phyloP scores from a whole-genome alignment of 352 stramenopile genomes.

The Phytophthora tentaculata region DNA sequence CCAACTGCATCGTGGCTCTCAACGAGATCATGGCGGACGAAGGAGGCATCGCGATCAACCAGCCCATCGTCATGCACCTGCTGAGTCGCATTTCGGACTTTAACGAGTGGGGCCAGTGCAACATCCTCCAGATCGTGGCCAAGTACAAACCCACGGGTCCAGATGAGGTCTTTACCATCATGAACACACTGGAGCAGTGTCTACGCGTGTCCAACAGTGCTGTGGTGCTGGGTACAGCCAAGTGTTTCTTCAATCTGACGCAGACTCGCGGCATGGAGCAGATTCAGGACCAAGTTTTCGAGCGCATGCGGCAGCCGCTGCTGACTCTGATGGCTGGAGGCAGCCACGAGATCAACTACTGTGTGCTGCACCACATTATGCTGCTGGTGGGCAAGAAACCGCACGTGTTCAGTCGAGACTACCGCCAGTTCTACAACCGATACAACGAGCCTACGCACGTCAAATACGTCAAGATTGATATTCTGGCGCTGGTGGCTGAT shows the following conservation, averaged over 20 bases:
- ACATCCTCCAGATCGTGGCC: slow-evolving; percentile 95
- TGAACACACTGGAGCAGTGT: slow-evolving; percentile 97
- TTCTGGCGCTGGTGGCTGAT: slow-evolving; percentile 96
- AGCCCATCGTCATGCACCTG: slow-evolving; percentile 97
- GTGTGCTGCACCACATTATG: slow-evolving; percentile 97
- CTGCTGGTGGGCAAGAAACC: slow-evolving; percentile 95
- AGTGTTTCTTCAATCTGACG: slow-evolving; percentile 98
- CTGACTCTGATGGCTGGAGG: slow-evolving; percentile 97
- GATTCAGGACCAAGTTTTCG: slow-evolving; percentile 89
- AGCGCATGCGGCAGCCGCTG: slow-evolving; percentile 95
- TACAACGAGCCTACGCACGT: slow-evolving; percentile 99
- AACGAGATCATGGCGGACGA: slow-evolving; percentile 98
- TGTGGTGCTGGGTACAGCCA: slow-evolving; percentile 96
- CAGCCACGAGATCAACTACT: slow-evolving; percentile 94
- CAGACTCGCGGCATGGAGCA: slow-evolving; percentile 84
- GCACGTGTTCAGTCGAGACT: slow-evolving; percentile 97
- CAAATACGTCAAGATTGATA: slow-evolving; percentile 98
- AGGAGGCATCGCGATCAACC: slow-evolving; percentile 97
- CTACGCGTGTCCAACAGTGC: slow-evolving; percentile 96
- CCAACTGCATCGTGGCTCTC: slow-evolving; percentile 97
- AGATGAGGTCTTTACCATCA: slow-evolving; percentile 98
- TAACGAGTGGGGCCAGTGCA: slow-evolving; percentile 98
- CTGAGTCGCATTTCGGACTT: slow-evolving; percentile 98
- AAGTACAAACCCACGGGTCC: slow-evolving; percentile 95
- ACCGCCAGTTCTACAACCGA: slow-evolving; percentile 97